Conservation (phyloP, 2,329 filamentous ascomycete genomes). For the Chalaropsis ovoidea region DNA sequence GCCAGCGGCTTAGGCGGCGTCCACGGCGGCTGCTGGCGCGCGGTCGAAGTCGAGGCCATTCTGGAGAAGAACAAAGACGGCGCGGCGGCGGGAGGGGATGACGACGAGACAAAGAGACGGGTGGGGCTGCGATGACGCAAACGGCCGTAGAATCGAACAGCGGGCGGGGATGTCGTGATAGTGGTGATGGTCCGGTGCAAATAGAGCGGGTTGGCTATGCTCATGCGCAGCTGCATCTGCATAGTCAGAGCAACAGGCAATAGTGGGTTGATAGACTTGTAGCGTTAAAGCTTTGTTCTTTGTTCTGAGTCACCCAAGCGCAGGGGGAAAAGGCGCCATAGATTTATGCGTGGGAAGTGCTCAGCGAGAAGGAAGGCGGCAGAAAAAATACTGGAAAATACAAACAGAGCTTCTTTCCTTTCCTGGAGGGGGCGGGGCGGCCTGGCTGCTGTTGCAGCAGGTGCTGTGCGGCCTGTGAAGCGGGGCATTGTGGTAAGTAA, state of each 20-base stretch:
- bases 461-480: not conserved
- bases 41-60: conserved; percentile 23
- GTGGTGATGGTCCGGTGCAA: conserved; percentile 14
- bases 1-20: conserved; percentile 18
- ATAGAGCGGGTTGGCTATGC: conserved; percentile 9
- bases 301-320: conserved; percentile 20
- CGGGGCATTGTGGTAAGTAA: not conserved
- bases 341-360: not conserved
- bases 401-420: not conserved
- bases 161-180: conserved; percentile 2
- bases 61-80: conserved; percentile 1
- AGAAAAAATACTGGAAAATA: not conserved
- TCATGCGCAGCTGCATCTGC: conserved; percentile 19
- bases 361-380: not conserved
- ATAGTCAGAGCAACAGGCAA: not conserved
- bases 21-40: conserved; percentile 25
- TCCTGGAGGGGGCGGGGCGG: not conserved
- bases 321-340: conserved; percentile 14
- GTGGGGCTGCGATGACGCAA: not conserved
- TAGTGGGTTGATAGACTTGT: not conserved
- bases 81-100: not conserved
- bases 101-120: conserved; percentile 1
- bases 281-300: conserved; percentile 3
- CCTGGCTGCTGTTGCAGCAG: not conserved
- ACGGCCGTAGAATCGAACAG: not conserved